Evolutionary conservation across 495 filamentous ascomycete genomes (phyloP), one percentile per base, ranked within the genome.

Genomic region (Cudoniella acicularis): DNA sequence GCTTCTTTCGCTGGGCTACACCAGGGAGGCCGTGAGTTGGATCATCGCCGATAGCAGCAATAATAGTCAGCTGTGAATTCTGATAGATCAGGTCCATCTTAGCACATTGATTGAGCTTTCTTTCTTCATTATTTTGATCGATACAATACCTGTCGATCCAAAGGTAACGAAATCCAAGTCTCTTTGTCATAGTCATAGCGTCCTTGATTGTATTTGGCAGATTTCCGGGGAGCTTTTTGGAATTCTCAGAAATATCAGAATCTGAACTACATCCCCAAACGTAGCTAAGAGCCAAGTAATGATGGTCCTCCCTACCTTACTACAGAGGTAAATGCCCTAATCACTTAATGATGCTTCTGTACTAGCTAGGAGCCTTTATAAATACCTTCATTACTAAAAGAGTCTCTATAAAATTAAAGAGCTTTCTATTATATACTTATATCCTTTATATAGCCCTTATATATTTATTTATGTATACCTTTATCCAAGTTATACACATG

Each of bases 61-160:
- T 50, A 13, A 74, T 68, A 4, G 72, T 73, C 8, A 72, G 43
- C 0, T 21, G 40, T 4, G 56, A 56, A n/a, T 22, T 41, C 23
- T 45, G 26, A 40, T 75, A 74, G 10, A 75, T 68, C 1, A 20
- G 11, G 40, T 67, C 63, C 70, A 75, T 74, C 1, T 62, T 46
- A 23, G 42, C 21, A 2, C 71, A 54, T 43, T 71, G 72, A 0
- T 13, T 26, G 22, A 61, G 54, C 27, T 66, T 70, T 25, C 62
- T 50, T 0, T 22, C 26, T 1, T 17, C n/a, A 2, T 56, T 54
- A 1, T 18, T 2, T 16, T 68, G 57, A 27, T 64, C 49, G 8
- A 68, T 66, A 47, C 66, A 70, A 52, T 63, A 68, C 27, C 53
- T 54, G 49, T 70, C 68, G 22, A 70, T 53, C 68, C 70, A 70